phyloP scores from a whole-genome alignment of 495 filamentous ascomycete genomes.

The Daldinia decipiens region DNA sequence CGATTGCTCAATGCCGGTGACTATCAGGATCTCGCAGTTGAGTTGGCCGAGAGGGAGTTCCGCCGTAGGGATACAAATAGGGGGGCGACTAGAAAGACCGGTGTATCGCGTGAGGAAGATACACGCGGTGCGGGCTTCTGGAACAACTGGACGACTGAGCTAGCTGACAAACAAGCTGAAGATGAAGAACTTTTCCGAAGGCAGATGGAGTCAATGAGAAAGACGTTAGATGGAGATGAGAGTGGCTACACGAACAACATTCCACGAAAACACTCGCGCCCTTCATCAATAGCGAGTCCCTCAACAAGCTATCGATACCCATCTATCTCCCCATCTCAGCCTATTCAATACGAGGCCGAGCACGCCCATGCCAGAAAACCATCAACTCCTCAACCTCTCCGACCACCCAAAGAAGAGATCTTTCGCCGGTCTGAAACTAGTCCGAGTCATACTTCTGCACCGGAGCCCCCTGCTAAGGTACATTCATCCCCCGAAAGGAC shows the following conservation, averaged over 20 bases:
- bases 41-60: slow-evolving; percentile 79
- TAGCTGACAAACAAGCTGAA: slow-evolving; percentile 43
- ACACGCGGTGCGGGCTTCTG: slow-evolving; percentile 71
- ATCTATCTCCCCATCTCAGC: slow-evolving; percentile 56
- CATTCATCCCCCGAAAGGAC: slow-evolving; percentile 20
- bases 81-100: slow-evolving; percentile 64
- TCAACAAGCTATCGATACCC: slow-evolving; percentile 58
- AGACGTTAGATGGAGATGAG: slow-evolving; percentile 51
- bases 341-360: slow-evolving; percentile 54
- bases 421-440: slow-evolving; percentile 13
- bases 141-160: slow-evolving; percentile 63
- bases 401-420: slow-evolving; percentile 57
- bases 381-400: slow-evolving; percentile 49
- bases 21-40: slow-evolving; percentile 79
- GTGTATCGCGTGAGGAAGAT: slow-evolving; percentile 65
- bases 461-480: slow-evolving; percentile 45
- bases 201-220: slow-evolving; percentile 61
- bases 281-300: not conserved
- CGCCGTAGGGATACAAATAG: slow-evolving; percentile 70
- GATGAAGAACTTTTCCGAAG: slow-evolving; percentile 59
- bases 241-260: not conserved
- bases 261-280: not conserved
- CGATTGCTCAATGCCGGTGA: slow-evolving; percentile 71
- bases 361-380: slow-evolving; percentile 21
- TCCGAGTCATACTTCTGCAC: slow-evolving; percentile 21